Conservation (phyloP, 768 basidiomycete genomes). For the Pholiota conissans region DNA sequence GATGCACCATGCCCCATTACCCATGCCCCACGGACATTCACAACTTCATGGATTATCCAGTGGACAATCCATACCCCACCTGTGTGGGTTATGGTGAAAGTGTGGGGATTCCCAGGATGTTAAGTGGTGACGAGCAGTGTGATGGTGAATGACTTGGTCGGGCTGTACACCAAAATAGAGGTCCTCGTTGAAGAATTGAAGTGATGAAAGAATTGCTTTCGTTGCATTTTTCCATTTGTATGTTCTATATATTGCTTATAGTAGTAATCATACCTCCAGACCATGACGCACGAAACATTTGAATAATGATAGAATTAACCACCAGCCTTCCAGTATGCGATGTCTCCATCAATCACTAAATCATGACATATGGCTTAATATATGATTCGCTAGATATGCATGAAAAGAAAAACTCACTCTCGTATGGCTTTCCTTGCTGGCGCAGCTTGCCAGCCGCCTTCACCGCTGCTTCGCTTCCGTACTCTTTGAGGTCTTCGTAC, state of each 20-base stretch:
- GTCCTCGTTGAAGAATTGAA: no score
- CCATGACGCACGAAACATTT: conserved; percentile 5
- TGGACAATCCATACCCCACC: no score
- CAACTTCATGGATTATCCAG: no score
- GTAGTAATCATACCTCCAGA: conserved; percentile 7
- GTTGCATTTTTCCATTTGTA: not conserved
- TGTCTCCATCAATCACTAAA: conserved; percentile 84
- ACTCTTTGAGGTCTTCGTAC: conserved; percentile 86
- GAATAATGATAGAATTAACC: conserved; percentile 27
- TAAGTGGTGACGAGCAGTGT: no score
- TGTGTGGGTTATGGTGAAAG: no score
- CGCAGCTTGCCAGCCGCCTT: conserved; percentile 94
- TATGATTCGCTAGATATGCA: conserved; percentile 2
- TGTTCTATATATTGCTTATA: not conserved
- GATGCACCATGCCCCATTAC: no score
- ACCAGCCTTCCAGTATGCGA: conserved; percentile 90
- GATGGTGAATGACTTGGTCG: no score
- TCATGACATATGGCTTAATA: no score
- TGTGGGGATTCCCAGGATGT: no score
- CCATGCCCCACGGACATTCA: no score
- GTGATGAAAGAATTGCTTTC: no score
- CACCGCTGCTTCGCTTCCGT: conserved; percentile 87
- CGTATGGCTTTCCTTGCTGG: conserved; percentile 97
- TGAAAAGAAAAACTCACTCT: conserved; percentile 56
- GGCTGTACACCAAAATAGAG: no score